Percentiles rank a stretch among this genome's conserved stretches.
Evolutionary conservation across 306 rosid species (phyloP).

Genomic region (Vigna angularis): DNA sequence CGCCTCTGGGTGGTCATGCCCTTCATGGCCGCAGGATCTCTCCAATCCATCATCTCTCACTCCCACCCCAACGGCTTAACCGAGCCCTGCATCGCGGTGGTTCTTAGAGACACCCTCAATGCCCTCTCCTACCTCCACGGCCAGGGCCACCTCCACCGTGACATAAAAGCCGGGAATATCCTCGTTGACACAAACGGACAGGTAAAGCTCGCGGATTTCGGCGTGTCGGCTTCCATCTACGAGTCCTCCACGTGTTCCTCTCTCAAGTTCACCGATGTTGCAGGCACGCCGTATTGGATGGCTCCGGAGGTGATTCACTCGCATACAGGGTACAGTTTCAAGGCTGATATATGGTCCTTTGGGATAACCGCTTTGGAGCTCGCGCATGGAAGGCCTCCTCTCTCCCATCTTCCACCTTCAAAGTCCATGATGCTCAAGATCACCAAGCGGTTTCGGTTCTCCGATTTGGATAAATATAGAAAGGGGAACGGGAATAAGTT

Average conservation of each 20-base stretch:
- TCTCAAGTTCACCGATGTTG: slow-evolving; percentile 52
- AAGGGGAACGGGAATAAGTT: slow-evolving; percentile 48
- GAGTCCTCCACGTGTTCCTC: slow-evolving; percentile 50
- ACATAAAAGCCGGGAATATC: slow-evolving; percentile 69
- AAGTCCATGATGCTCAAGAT: slow-evolving; percentile 62
- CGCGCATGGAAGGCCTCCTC: slow-evolving; percentile 73
- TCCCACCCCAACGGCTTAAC: slow-evolving; percentile 57
- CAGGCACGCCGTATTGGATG: slow-evolving; percentile 75
- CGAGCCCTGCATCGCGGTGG: slow-evolving; percentile 59
- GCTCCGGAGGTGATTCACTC: slow-evolving; percentile 78
- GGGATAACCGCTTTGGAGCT: slow-evolving; percentile 74
- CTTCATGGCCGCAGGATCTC: slow-evolving; percentile 69
- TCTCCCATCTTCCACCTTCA: slow-evolving; percentile 70
- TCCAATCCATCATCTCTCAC: slow-evolving; percentile 63
- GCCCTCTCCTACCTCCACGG: slow-evolving; percentile 73
- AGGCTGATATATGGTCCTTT: slow-evolving; percentile 77
- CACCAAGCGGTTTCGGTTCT: slow-evolving; percentile 60
- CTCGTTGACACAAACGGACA: slow-evolving; percentile 61
- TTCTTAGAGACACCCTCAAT: slow-evolving; percentile 58
- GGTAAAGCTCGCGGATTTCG: slow-evolving; percentile 64
- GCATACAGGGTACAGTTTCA: slow-evolving; percentile 61
- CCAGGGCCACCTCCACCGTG: slow-evolving; percentile 73
- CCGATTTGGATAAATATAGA: slow-evolving; percentile 53
- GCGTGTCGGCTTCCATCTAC: slow-evolving; percentile 63
- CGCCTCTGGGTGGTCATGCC: slow-evolving; percentile 84